A percentile compares a stretch with the other conserved stretches of the same genome.
These are phyloP conservation scores for Phyllostachys edulis DNA, from an alignment of 176 grass and related monocot species.

Conservation along the genomic window DNA sequence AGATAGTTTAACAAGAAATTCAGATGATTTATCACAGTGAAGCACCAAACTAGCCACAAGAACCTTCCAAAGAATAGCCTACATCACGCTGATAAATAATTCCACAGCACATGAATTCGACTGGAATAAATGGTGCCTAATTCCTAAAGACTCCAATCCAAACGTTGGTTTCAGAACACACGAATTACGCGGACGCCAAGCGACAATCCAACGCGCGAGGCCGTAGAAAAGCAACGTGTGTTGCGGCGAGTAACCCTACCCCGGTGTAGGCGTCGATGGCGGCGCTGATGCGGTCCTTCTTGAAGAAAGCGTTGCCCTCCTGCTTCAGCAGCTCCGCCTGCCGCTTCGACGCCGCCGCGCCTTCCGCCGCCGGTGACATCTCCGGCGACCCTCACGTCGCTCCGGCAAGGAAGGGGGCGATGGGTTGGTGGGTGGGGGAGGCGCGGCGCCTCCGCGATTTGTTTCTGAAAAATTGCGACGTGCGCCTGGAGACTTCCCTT, in stretches of 20 bases:
- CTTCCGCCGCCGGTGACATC: slow-evolving; percentile 52
- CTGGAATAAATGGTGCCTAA: background rate
- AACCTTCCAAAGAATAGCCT: background rate
- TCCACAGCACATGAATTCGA: background rate
- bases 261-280: slow-evolving; percentile 95
- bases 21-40: background rate
- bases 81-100: background rate
- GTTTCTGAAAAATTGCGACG: too few species aligned
- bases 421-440: too few species aligned
- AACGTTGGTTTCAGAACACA: background rate
- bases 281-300: slow-evolving; percentile 79
- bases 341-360: slow-evolving; percentile 33
- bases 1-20: background rate
- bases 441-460: too few species aligned
- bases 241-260: slow-evolving; percentile 12
- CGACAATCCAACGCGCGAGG: background rate
- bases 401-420: too few species aligned
- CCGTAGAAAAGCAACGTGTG: background rate
- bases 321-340: slow-evolving; percentile 80
- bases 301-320: slow-evolving; percentile 73
- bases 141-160: background rate
- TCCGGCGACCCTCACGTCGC: background rate
- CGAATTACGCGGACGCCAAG: background rate
- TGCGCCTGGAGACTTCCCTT: too few species aligned
- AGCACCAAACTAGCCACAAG: background rate